Evolutionary conservation across 257 asterid species (phyloP).

Genomic region (Nicotiana benthamiana): DNA sequence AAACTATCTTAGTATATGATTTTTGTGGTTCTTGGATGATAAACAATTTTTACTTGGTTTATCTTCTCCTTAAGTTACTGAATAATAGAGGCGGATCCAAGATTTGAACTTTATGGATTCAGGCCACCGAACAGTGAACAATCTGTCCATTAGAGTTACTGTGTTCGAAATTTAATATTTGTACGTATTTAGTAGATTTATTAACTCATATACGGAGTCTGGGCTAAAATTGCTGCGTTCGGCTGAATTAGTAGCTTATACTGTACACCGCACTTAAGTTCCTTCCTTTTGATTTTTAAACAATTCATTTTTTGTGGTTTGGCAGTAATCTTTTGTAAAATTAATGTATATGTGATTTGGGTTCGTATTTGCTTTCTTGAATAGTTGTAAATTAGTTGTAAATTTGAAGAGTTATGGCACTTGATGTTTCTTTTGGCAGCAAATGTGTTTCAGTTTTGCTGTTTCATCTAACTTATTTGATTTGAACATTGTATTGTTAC

Average conservation of each 20-base stretch:
- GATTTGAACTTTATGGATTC: too few relatives aligned
- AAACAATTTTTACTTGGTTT: not conserved
- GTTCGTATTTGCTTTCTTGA: not conserved
- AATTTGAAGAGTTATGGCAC: not conserved
- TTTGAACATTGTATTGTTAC: conserved; percentile 81
- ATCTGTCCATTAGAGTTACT: too few relatives aligned
- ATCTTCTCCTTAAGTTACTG: not conserved
- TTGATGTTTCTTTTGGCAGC: not conserved
- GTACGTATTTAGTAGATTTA: too few relatives aligned
- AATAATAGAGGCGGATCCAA: too few relatives aligned
- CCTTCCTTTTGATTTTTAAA: not conserved
- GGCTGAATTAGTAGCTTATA: too few relatives aligned
- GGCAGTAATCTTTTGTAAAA: not conserved
- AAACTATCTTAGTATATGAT: not conserved
- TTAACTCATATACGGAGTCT: too few relatives aligned
- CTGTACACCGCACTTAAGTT: too few relatives aligned
- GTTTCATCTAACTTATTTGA: conserved; percentile 18
- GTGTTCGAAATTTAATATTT: too few relatives aligned
- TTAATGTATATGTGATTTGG: not conserved
- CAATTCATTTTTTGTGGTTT: not conserved
- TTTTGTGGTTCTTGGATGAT: not conserved
- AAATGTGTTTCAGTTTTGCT: not conserved
- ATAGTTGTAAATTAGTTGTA: not conserved
- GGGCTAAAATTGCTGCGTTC: too few relatives aligned
- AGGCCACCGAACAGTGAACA: too few relatives aligned